phyloP scores from a whole-genome alignment of 1,139 yeast species.

The Candida albicans region DNA sequence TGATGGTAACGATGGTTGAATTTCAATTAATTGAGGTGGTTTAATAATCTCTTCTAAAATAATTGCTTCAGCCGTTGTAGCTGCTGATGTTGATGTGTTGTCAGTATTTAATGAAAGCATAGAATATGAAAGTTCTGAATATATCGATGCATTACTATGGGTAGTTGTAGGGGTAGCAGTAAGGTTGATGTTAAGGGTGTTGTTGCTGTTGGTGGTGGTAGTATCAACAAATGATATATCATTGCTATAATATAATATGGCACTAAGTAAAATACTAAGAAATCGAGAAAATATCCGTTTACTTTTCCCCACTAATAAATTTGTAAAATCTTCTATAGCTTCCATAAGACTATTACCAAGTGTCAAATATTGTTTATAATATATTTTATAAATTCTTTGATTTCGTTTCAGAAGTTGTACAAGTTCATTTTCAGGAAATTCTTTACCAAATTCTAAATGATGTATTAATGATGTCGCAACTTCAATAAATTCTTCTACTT shows the following conservation, averaged over 20 bases:
- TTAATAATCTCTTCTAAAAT: neutral
- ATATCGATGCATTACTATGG: neutral
- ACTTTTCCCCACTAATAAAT: neutral
- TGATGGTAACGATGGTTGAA: too few relatives aligned
- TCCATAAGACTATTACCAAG: conserved; percentile 21
- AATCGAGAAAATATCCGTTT: neutral
- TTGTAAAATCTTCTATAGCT: too few relatives aligned
- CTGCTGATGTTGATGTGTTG: conserved; percentile 7
- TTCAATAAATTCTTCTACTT: conserved; percentile 20
- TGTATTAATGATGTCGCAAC: conserved; percentile 20
- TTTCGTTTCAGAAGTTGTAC: conserved; percentile 18
- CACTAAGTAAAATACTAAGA: neutral
- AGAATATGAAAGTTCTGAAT: conserved; percentile 8
- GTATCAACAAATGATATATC: neutral
- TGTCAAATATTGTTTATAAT: conserved; percentile 15
- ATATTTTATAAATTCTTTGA: conserved; percentile 22
- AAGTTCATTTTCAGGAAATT: conserved; percentile 14
- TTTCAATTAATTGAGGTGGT: neutral
- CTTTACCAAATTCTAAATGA: conserved; percentile 17
- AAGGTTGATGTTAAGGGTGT: neutral
- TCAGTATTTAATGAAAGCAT: conserved; percentile 7
- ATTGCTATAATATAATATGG: neutral
- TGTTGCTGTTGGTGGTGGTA: neutral
- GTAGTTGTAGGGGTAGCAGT: neutral
- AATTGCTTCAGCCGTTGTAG: neutral